phyloP scores from a whole-genome alignment of 2,329 filamentous ascomycete species.

The Hypoxylon rubiginosum region DNA sequence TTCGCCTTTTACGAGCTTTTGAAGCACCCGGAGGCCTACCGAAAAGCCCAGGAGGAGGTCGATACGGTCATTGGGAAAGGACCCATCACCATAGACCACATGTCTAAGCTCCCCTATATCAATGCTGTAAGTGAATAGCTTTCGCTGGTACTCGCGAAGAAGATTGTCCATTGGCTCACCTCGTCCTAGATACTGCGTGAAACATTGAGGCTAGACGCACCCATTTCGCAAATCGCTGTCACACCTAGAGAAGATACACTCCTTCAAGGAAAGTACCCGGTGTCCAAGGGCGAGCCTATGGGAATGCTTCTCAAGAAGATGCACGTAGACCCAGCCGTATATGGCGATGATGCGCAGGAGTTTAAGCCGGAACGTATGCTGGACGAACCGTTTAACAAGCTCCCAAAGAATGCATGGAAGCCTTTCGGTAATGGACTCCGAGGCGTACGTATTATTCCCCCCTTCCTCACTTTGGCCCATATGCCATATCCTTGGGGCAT shows the following conservation, averaged over 20 bases:
- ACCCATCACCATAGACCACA: conserved; percentile 70
- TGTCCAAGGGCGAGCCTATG: conserved; percentile 66
- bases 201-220: conserved; percentile 72
- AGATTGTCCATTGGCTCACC: conserved; percentile 11
- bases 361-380: conserved; percentile 81
- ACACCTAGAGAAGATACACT: conserved; percentile 67
- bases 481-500: not conserved
- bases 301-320: conserved; percentile 64
- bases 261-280: conserved; percentile 71
- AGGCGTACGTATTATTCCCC: conserved; percentile 50
- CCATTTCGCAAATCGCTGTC: conserved; percentile 70
- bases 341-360: conserved; percentile 72
- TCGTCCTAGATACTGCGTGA: conserved; percentile 69
- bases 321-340: conserved; percentile 74
- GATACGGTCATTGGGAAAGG: conserved; percentile 73
- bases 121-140: conserved; percentile 60
- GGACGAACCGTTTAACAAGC: conserved; percentile 74
- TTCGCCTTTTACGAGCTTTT: conserved; percentile 76
- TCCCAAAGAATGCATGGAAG: conserved; percentile 75
- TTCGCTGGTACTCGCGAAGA: not conserved
- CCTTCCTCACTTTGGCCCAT: not conserved
- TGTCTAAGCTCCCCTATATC: conserved; percentile 75
- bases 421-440: conserved; percentile 81
- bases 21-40: conserved; percentile 71
- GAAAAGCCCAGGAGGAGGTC: conserved; percentile 75